Base-by-base conservation (phyloP, 2,329 filamentous ascomycete genomes). In the Thermochaetoides dissita region DNA sequence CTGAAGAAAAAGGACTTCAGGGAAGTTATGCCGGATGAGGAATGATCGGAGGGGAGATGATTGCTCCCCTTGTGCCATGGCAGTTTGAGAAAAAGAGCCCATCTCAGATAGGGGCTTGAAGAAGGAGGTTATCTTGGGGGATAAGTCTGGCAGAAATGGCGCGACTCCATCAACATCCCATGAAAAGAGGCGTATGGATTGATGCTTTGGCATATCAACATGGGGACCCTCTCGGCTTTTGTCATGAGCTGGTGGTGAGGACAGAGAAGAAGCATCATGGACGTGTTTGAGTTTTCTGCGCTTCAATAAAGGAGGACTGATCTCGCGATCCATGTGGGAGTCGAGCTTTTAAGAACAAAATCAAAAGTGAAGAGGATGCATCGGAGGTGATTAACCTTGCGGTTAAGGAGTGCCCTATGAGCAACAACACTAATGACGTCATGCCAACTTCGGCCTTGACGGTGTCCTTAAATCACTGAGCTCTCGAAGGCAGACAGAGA, bases 151-250 rank as follows among this genome's bases (percentile, higher is more conserved):
- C 6, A 56, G 43, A 11, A 51, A 53, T 0, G 53, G 31, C 11
- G 45, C 46, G 9, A 55, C 42, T 7, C 53, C 53, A 42, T 55
- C 54, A 46, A 55, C 50, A 24, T 55, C 54, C 53, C 54, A 55
- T 0, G 54, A 51, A 33, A 54, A 53, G 8, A 55, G 30, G 8
- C 54, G 54, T 8, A 55, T 41, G 11, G 45, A 10, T 24, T n/a
- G 33, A 7, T 7, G 9, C 3, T 24, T 24, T 24, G 17, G 5
- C 17, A 24, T 24, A 24, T 24, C 5, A 24, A 24, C 17, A 5
- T 24, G 17, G 17, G 17, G 5, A 24, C 17, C 7, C 29, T 5
- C 28, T 10, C 39, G 30, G 7, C 32, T 7, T 29, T 7, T 17
- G 36, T 32, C 10, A n/a, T n/a, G 17, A 37, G 6, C 24, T 8